A percentile compares a stretch with the other conserved stretches of the same genome.
These are phyloP conservation scores for Medicago arabica DNA, from an alignment of 306 rosid species.

Conservation along the genomic window DNA sequence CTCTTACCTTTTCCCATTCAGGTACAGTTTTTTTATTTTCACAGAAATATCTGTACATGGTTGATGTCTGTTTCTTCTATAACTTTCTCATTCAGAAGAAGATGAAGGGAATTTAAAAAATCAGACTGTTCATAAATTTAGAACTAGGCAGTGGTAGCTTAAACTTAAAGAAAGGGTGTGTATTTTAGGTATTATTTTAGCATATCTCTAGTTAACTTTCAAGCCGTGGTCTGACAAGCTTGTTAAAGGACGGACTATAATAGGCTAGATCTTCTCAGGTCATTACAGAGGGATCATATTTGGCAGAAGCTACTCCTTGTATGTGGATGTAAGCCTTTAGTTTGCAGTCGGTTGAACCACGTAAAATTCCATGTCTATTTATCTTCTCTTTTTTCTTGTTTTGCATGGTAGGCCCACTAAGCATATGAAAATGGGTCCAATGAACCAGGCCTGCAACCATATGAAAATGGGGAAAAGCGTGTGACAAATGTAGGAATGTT, in stretches of 20 bases:
- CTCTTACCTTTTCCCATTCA: conserved; percentile 78
- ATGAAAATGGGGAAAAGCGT: neutral
- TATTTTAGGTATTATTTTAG: conserved; percentile 32
- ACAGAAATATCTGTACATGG: conserved; percentile 10
- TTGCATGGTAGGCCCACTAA: neutral
- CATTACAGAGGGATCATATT: conserved; percentile 18
- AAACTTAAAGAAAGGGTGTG: conserved; percentile 24
- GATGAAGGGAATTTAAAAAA: conserved; percentile 19
- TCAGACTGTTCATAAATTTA: conserved; percentile 18
- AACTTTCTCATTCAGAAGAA: conserved; percentile 19
- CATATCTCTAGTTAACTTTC: conserved; percentile 32
- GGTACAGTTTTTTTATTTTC: conserved; percentile 56
- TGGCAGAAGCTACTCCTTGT: conserved; percentile 1
- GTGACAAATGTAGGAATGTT: neutral
- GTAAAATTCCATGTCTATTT: conserved; percentile 3
- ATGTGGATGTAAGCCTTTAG: conserved; percentile 26
- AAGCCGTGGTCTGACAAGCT: conserved; percentile 4
- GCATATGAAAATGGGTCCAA: neutral
- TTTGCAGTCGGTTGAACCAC: conserved; percentile 23
- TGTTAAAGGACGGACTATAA: conserved; percentile 1
- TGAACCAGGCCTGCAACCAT: neutral
- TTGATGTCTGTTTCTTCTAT: conserved; percentile 3
- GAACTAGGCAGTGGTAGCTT: conserved; percentile 23
- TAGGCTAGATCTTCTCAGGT: conserved; percentile 9
- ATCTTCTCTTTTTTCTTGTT: neutral